Conservation (phyloP, 768 basidiomycete species). For the Rhodocollybia butyracea region DNA sequence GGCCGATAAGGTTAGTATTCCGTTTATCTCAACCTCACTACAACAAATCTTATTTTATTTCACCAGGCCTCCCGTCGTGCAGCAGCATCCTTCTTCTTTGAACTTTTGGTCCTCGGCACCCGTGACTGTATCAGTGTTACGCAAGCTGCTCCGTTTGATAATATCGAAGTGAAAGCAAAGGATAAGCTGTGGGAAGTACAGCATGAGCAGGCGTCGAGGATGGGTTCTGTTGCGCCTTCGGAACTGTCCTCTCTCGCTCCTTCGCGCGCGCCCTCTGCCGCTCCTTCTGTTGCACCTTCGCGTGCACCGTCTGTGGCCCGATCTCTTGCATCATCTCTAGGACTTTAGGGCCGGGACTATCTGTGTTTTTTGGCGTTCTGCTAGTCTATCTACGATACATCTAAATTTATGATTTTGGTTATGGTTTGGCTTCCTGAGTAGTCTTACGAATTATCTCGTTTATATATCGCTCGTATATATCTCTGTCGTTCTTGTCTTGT, state of each 20-base stretch:
- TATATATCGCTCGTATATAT: too few relatives aligned
- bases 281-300: slow-evolving; percentile 18
- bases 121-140: slow-evolving; percentile 84
- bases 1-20: slow-evolving; percentile 62
- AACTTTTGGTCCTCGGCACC: slow-evolving; percentile 90
- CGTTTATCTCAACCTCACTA: too few relatives aligned
- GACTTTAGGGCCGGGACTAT: too few relatives aligned
- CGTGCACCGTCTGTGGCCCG: slow-evolving; percentile 27
- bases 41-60: neutral
- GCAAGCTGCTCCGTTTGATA: slow-evolving; percentile 74
- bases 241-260: slow-evolving; percentile 19
- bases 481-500: too few relatives aligned
- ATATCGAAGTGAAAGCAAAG: slow-evolving; percentile 82
- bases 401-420: too few relatives aligned
- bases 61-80: slow-evolving; percentile 92
- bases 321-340: slow-evolving; percentile 45
- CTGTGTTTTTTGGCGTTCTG: too few relatives aligned
- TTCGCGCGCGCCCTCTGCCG: slow-evolving; percentile 18
- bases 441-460: too few relatives aligned
- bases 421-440: too few relatives aligned
- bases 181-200: slow-evolving; percentile 75
- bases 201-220: slow-evolving; percentile 26
- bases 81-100: slow-evolving; percentile 96
- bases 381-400: too few relatives aligned
- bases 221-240: slow-evolving; percentile 22